Conservation (phyloP, 768 basidiomycete species). For the Boletus rubropictus region DNA sequence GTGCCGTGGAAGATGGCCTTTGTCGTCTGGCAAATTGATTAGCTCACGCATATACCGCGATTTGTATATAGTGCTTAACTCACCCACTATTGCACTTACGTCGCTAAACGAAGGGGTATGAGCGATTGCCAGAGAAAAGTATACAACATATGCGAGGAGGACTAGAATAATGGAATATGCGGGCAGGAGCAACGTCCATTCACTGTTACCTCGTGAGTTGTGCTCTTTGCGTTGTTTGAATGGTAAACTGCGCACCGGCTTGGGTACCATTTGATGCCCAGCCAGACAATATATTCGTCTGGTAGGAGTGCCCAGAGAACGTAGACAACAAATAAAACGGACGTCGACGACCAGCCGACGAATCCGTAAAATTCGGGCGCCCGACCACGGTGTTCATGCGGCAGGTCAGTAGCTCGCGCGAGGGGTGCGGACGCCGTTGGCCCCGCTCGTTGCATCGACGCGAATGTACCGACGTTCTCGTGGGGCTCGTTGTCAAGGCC, state of each 20-base stretch:
- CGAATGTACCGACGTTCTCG: neutral
- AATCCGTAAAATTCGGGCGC: conserved; percentile 90
- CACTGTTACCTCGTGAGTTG: conserved; percentile 39
- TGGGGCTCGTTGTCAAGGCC: conserved; percentile 7
- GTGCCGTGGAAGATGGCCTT: conserved; percentile 43
- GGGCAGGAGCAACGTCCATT: conserved; percentile 81
- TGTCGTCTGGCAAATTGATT: conserved; percentile 43
- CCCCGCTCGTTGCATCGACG: conserved; percentile 11
- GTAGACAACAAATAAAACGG: conserved; percentile 62
- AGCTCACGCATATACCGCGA: conserved; percentile 6
- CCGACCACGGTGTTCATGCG: conserved; percentile 50
- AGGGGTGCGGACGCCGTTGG: conserved; percentile 45
- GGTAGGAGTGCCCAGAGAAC: conserved; percentile 79
- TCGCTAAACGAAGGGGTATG: conserved; percentile 68
- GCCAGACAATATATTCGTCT: conserved; percentile 56
- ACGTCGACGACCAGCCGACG: conserved; percentile 77
- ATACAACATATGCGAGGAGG: conserved; percentile 70
- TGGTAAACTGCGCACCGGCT: conserved; percentile 48
- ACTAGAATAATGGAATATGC: conserved; percentile 68
- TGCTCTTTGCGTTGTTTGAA: neutral
- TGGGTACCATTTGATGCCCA: conserved; percentile 84
- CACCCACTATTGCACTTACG: conserved; percentile 63
- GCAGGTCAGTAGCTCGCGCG: conserved; percentile 37
- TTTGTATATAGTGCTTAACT: conserved; percentile 15
- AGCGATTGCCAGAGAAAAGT: conserved; percentile 69